Conservation (phyloP, 805 yeast genomes). For the Dipodascopsis uninucleata region DNA sequence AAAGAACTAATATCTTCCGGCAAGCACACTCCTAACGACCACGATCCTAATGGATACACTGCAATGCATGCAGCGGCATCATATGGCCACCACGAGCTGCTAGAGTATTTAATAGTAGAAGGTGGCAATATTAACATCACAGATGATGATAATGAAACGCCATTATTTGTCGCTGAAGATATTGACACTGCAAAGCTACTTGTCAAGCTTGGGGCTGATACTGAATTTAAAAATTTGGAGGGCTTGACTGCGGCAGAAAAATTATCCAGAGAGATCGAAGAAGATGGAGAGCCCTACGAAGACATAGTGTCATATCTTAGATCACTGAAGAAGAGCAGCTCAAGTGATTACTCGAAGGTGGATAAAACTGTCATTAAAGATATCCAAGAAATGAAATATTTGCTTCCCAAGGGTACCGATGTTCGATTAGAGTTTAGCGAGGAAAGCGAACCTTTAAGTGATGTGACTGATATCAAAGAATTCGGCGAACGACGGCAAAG, state of each 20-base stretch:
- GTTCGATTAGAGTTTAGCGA: constrained; percentile 29
- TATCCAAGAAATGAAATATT: constrained; percentile 10
- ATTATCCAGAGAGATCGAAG: constrained; percentile 49
- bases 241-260: constrained; percentile 52
- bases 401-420: constrained; percentile 9
- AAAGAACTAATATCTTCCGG: constrained; percentile 52
- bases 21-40: constrained; percentile 58
- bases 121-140: constrained; percentile 81
- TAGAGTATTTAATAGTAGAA: constrained; percentile 50
- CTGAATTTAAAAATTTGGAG: constrained; percentile 59
- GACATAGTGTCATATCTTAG: constrained; percentile 66
- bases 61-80: constrained; percentile 98
- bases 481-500: constrained; percentile 44
- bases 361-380: constrained; percentile 21
- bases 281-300: constrained; percentile 74
- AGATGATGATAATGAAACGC: constrained; percentile 92
- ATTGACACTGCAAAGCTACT: constrained; percentile 59
- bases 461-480: constrained; percentile 30
- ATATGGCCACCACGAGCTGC: constrained; percentile 72
- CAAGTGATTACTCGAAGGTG: no score
- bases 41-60: constrained; percentile 92
- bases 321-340: constrained; percentile 39
- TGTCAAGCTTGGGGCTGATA: constrained; percentile 65
- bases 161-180: constrained; percentile 86
- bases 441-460: constrained; percentile 34